phyloP scores from a whole-genome alignment of 768 basidiomycete species.

The Suillus subalutaceus region DNA sequence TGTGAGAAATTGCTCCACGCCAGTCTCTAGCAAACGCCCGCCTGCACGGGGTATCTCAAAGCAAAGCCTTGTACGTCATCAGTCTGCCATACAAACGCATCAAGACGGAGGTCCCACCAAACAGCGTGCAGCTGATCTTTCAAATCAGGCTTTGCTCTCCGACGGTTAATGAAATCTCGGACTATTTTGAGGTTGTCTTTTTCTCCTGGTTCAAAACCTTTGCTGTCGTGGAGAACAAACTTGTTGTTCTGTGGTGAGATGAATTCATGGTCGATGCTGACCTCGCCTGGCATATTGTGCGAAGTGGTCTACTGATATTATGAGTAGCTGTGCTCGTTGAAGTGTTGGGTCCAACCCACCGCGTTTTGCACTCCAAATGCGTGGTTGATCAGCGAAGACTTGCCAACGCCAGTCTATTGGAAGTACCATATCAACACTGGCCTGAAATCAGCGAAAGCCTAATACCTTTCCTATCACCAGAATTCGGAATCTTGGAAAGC shows the following conservation, averaged over 20 bases:
- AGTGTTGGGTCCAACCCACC: not conserved
- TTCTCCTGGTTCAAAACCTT: constrained; percentile 21
- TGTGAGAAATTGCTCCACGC: not conserved
- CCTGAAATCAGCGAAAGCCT: not conserved
- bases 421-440: not conserved
- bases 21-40: not conserved
- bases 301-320: not conserved
- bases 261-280: constrained; percentile 17
- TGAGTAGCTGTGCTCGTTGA: not conserved
- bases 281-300: not conserved
- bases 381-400: not conserved
- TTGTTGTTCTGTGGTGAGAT: constrained; percentile 14
- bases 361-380: not conserved
- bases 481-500: not conserved
- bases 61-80: not conserved
- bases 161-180: constrained; percentile 13
- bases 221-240: constrained; percentile 21
- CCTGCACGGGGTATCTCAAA: not conserved
- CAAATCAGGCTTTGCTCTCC: not conserved
- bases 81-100: not conserved
- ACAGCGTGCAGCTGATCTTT: not conserved
- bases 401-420: not conserved
- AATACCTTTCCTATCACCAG: not conserved
- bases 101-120: not conserved
- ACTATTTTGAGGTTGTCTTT: constrained; percentile 12